Base-by-base conservation (phyloP, 75 land plant genomes). In the Gnetum montanum region DNA sequence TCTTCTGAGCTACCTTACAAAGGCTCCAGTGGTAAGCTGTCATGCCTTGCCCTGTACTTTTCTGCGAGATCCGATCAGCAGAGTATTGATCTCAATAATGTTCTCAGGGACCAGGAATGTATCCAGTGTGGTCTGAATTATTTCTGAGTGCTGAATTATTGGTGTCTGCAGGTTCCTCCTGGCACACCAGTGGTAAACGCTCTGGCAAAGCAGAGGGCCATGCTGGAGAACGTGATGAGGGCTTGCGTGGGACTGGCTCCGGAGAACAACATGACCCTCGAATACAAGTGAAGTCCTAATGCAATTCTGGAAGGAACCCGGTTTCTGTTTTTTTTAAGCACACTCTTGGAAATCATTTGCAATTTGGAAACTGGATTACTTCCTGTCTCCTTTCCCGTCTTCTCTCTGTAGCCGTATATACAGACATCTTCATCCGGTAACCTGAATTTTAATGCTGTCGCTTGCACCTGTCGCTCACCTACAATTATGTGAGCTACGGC, bases 231-330 rank as follows among this genome's bases (percentile, higher is more conserved):
- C 31, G 46, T 75, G 10, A 34, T 75, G 60, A 73, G 78, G 24
- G 78, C 78, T 4, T 75, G 78, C 56, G 49, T 75, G 47, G 78
- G 78, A 2, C 59, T 75, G 37, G 57, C 73, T 27, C 78, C 78
- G 0, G 78, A 75, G 49, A 75, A 75, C 69, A 75, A 75, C 78
- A 75, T 75, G 78, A 63, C 67, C 41, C 51, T 75, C 35, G 78
- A 75, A 33, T 75, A 75, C 78, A 75, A 75, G 58, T 75, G 57
- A 54, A 54, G 8, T 0, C 30, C 50, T 48, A 18, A 18, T 16
- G 50, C 29, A 1, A n/a, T n/a, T n/a, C n/a, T n/a, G n/a, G n/a
- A n/a, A n/a, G n/a, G n/a, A n/a, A n/a, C n/a, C n/a, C n/a, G n/a
- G n/a, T n/a, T n/a, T n/a, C n/a, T n/a, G n/a, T n/a, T n/a, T n/a